Evolutionary conservation across 345 rosid species (phyloP).

Genomic region (Capsella bursapastoris): DNA sequence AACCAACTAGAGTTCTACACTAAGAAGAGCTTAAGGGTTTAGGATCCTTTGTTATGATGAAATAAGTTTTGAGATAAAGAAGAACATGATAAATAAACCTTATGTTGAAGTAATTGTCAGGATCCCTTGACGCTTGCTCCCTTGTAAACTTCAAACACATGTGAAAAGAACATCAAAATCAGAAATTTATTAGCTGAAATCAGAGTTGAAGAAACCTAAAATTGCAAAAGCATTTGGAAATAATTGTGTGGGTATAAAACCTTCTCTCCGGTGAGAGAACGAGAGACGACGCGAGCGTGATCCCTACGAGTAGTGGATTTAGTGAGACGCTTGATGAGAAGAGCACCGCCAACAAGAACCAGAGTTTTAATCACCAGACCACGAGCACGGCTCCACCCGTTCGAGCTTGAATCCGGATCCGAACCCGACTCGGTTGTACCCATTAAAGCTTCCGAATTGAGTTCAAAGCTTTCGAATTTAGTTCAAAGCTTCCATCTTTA

Average conservation of each 20-base stretch:
- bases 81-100: constrained; percentile 62
- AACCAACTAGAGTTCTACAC: neutral
- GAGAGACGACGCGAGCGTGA: constrained; percentile 77
- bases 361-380: constrained; percentile 73
- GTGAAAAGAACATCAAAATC: constrained; percentile 9
- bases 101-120: constrained; percentile 87
- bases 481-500: constrained; percentile 18
- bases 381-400: constrained; percentile 78
- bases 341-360: constrained; percentile 76
- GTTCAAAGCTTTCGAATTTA: constrained; percentile 9
- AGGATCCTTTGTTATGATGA: neutral
- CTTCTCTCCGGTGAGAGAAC: constrained; percentile 83
- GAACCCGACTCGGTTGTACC: constrained; percentile 48
- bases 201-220: neutral
- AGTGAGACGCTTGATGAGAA: constrained; percentile 83
- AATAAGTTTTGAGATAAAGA: no score
- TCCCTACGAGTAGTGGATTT: constrained; percentile 95
- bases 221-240: neutral
- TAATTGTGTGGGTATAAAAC: constrained; percentile 35
- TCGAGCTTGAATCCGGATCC: constrained; percentile 59
- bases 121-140: constrained; percentile 91
- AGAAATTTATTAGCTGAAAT: neutral
- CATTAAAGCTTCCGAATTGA: constrained; percentile 30
- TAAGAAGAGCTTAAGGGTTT: neutral
- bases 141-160: constrained; percentile 60